phyloP scores from a whole-genome alignment of 352 stramenopile species.

The Elongisporangium senticosum region DNA sequence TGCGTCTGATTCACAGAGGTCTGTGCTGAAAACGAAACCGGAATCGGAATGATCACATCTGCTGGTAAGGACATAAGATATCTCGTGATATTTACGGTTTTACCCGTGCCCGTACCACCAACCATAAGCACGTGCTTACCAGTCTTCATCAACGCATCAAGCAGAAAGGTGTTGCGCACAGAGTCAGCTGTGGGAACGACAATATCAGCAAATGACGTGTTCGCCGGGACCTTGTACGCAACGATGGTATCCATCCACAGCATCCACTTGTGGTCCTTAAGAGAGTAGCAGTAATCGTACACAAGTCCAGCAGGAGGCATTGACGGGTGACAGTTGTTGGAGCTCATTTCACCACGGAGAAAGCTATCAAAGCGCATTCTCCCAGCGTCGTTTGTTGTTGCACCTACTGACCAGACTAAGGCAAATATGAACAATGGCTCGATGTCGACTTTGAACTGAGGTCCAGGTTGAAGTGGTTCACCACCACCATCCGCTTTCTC shows the following conservation, averaged over 20 bases:
- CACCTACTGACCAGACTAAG: conserved; percentile 90
- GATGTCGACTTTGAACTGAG: conserved; percentile 74
- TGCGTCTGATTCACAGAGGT: conserved; percentile 92
- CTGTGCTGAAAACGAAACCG: conserved; percentile 91
- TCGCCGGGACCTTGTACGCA: conserved; percentile 62
- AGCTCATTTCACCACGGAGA: conserved; percentile 77
- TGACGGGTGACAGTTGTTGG: conserved; percentile 44
- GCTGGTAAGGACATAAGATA: conserved; percentile 85
- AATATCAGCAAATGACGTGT: conserved; percentile 86
- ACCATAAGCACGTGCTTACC: conserved; percentile 90
- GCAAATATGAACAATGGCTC: conserved; percentile 91
- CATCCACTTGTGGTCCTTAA: conserved; percentile 88
- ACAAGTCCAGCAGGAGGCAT: conserved; percentile 67
- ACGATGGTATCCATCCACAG: conserved; percentile 92
- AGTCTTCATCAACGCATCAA: conserved; percentile 78
- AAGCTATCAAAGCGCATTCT: conserved; percentile 87
- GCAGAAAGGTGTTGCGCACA: conserved; percentile 90
- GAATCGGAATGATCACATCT: conserved; percentile 90
- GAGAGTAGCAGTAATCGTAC: conserved; percentile 90
- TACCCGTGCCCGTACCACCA: conserved; percentile 92
- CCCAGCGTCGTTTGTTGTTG: conserved; percentile 86
- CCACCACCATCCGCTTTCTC: conserved; percentile 42
- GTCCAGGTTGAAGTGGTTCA: conserved; percentile 35
- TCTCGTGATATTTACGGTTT: conserved; percentile 93
- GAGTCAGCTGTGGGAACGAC: conserved; percentile 93